phyloP scores from a whole-genome alignment of 2,329 filamentous ascomycete genomes.

The Neoarthrinium moseri region DNA sequence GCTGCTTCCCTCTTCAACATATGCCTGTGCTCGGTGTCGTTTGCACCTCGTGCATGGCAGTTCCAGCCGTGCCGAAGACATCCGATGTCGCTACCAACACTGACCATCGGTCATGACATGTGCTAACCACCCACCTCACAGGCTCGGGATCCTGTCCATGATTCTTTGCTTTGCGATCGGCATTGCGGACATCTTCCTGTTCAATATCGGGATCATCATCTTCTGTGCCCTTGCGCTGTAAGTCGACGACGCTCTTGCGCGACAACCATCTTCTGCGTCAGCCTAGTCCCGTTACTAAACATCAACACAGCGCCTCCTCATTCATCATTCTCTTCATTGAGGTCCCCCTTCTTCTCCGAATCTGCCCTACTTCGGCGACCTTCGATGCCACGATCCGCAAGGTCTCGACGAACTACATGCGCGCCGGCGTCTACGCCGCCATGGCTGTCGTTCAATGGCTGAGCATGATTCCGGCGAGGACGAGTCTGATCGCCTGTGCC shows the following conservation, averaged over 20 bases:
- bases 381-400: conserved; percentile 90
- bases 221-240: conserved; percentile 52
- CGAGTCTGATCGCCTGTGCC: conserved; percentile 81
- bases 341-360: conserved; percentile 90
- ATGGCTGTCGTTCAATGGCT: conserved; percentile 87
- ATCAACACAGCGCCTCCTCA: conserved; percentile 56
- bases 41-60: neutral
- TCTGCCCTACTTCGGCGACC: conserved; percentile 88
- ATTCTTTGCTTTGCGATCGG: conserved; percentile 69
- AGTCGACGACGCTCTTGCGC: no score
- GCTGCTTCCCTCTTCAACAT: no score
- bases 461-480: conserved; percentile 63
- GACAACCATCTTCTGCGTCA: conserved; percentile 49
- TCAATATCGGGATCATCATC: conserved; percentile 38
- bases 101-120: no score
- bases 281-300: conserved; percentile 48
- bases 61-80: neutral
- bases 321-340: conserved; percentile 83
- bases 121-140: conserved; percentile 29
- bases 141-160: conserved; percentile 70
- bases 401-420: conserved; percentile 96
- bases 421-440: conserved; percentile 78
- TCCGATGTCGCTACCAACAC: neutral
- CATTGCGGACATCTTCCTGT: conserved; percentile 65
- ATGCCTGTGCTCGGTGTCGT: neutral